Evolutionary conservation across 768 basidiomycete genomes (phyloP), one percentile per base, ranked within the genome.

Genomic region (Rickenella mellea): DNA sequence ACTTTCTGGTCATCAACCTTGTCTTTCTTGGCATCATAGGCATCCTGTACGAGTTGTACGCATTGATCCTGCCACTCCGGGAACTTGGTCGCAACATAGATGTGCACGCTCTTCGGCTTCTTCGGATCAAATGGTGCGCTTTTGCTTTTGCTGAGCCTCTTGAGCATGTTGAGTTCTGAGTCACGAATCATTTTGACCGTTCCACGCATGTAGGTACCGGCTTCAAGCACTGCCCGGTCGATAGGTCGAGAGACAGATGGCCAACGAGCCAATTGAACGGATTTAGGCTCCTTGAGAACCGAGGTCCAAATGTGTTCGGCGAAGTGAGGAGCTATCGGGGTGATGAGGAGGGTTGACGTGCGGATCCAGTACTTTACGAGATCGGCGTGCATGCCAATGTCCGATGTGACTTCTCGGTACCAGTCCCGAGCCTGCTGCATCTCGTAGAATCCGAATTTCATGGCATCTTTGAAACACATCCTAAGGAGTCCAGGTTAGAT

Each of bases 401-500:
- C 88, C 6, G 76, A 67, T 2, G 87, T 92, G 39, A 94, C 88
- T 57, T 92, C 86, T 44, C 92, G 88, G 61, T 98, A 98, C 83
- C 91, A 92, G 58, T 98, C 93, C 35, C 96, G 85, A 2, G 80
- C 71, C 39, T 76, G 83, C 60, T 97, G 90, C 50, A 93, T 74
- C 55, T 96, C 92, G 71, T 92, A 99, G 66, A 97, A 94, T 36
- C 93, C 94, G 49, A 73, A 83, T 62, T 97, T 94, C 47, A 97
- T 63, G 8, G 93, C 92, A 45, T 94, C 90, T 64, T 98, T 99
- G 79, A 86, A 99, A 59, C 86, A 78, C 46, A 83, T 90, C 17
- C 93, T 96, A 55, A 33, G 40, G 6, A 37, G 25, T n/a, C 10
- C 15, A 30, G 17, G 29, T 42, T 31, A 40, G 31, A 15, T 48